Conservation (phyloP, 768 basidiomycete genomes). For the Cystofilobasidium capitatum region DNA sequence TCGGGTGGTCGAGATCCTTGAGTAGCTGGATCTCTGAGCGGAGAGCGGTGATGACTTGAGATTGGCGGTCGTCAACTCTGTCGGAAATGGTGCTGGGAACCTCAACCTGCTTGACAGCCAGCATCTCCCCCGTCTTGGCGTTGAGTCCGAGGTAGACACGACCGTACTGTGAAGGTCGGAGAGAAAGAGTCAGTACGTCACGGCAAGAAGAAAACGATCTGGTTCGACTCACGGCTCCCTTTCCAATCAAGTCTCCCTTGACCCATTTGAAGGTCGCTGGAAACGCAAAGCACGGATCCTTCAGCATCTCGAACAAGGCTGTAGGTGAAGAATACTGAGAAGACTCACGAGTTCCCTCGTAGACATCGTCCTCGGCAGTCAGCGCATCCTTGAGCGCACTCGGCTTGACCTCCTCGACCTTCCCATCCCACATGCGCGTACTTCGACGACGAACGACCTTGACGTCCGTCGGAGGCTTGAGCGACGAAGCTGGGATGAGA, state of each 20-base stretch:
- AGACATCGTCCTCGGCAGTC: background rate
- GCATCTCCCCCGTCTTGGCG: conserved; percentile 94
- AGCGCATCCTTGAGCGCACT: conserved; percentile 48
- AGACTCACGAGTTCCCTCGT: conserved; percentile 1
- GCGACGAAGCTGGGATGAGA: background rate
- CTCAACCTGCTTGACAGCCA: conserved; percentile 98
- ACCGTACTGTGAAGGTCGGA: conserved; percentile 56
- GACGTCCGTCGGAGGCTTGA: background rate
- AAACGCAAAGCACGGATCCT: background rate
- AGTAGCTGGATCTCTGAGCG: conserved; percentile 93
- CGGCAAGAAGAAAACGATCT: background rate
- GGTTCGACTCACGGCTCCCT: conserved; percentile 52
- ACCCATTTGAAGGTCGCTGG: conserved; percentile 94
- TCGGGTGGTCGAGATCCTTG: conserved; percentile 90
- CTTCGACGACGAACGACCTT: conserved; percentile 64
- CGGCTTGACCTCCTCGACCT: conserved; percentile 83
- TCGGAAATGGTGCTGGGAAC: conserved; percentile 84
- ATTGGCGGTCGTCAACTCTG: conserved; percentile 74
- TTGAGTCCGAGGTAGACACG: conserved; percentile 93
- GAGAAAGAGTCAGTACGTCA: background rate
- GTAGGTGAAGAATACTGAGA: background rate
- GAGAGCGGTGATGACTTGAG: conserved; percentile 76
- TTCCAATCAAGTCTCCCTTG: conserved; percentile 91
- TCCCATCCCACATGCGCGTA: conserved; percentile 92
- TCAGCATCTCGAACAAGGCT: background rate